phyloP scores from a whole-genome alignment of 2,329 filamentous ascomycete species.

The Alternaria arbusti region DNA sequence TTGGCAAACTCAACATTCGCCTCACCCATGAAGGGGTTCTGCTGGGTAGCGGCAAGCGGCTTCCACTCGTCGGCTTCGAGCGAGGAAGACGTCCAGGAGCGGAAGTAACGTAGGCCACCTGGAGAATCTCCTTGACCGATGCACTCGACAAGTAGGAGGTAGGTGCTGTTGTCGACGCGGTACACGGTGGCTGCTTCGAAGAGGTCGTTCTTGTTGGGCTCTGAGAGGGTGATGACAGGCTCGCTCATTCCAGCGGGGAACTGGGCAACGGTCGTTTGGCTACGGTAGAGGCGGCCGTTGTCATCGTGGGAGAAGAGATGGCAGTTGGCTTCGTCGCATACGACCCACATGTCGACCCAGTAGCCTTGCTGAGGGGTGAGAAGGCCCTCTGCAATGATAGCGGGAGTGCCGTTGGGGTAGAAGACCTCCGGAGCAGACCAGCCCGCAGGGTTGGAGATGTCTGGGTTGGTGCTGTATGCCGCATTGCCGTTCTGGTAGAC shows the following conservation, averaged over 20 bases:
- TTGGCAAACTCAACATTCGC: conserved; percentile 46
- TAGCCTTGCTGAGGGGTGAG: conserved; percentile 36
- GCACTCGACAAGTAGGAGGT: conserved; percentile 51
- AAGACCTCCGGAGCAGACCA: conserved; percentile 50
- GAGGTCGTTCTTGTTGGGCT: conserved; percentile 35
- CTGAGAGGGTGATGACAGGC: conserved; percentile 44
- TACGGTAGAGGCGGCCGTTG: conserved; percentile 52
- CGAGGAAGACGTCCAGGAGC: conserved; percentile 46
- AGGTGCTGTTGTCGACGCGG: conserved; percentile 35
- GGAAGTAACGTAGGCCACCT: conserved; percentile 47
- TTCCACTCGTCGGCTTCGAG: conserved; percentile 44
- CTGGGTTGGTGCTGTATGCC: conserved; percentile 51
- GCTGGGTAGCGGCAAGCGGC: conserved; percentile 44
- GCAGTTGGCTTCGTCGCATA: conserved; percentile 48
- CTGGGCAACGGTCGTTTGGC: conserved; percentile 40
- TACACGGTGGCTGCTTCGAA: conserved; percentile 52
- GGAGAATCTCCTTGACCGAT: conserved; percentile 37
- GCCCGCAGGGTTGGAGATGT: conserved; percentile 50
- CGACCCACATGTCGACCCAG: conserved; percentile 55
- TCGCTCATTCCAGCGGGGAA: conserved; percentile 49
- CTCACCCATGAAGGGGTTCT: conserved; percentile 48
- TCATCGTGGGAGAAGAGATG: conserved; percentile 53
- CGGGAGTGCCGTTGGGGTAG: conserved; percentile 41
- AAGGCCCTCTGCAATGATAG: conserved; percentile 42
- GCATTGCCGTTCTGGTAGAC: conserved; percentile 54